Evolutionary conservation across 2,329 filamentous ascomycete genomes (phyloP).

Genomic region (Ceratocystis albifundus): DNA sequence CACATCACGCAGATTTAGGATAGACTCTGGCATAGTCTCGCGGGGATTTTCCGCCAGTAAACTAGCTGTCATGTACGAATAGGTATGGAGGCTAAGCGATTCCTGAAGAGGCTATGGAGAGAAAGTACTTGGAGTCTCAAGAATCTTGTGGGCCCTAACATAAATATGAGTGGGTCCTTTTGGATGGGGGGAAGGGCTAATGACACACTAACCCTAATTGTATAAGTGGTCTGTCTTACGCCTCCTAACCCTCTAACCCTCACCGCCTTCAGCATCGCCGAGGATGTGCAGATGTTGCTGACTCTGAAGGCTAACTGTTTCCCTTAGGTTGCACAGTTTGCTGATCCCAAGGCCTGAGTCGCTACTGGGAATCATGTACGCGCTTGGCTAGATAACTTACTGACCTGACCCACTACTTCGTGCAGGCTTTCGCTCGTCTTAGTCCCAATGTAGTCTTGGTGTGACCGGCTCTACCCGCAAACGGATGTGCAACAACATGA

Average conservation of each 20-base stretch:
- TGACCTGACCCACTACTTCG: background rate
- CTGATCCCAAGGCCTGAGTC: background rate
- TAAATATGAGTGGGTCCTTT: background rate
- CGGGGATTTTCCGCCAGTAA: background rate
- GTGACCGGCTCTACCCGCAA: background rate
- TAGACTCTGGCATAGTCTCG: conserved; percentile 24
- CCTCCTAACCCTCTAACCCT: background rate
- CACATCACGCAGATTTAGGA: conserved; percentile 70
- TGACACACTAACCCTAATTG: background rate
- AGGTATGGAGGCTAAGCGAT: background rate
- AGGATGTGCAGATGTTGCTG: background rate
- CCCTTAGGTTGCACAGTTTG: background rate
- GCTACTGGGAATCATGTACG: background rate
- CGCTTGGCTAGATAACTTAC: background rate
- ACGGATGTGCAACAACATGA: background rate
- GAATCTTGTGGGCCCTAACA: background rate
- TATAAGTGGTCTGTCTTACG: background rate
- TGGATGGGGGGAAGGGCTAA: background rate
- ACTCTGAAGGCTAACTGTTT: background rate
- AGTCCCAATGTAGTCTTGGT: background rate
- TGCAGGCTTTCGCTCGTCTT: background rate
- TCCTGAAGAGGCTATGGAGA: background rate
- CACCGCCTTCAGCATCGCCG: background rate
- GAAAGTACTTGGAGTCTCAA: background rate
- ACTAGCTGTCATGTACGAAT: background rate